Evolutionary conservation across 768 basidiomycete genomes (phyloP).

Genomic region (Leccinum imitatum): DNA sequence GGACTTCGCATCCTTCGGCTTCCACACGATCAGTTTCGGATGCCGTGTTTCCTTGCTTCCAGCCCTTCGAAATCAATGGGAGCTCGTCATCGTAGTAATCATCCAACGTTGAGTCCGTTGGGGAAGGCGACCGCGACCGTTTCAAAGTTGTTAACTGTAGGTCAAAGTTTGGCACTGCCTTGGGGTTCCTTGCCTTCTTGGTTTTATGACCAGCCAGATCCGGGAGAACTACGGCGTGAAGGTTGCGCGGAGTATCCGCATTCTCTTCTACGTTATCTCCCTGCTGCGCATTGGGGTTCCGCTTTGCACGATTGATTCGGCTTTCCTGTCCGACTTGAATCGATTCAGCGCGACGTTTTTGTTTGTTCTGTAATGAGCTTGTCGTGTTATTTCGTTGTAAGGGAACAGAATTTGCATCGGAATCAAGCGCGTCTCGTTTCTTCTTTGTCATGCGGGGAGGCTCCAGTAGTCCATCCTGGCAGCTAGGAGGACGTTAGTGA

Average conservation of each 20-base stretch:
- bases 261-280: conserved; percentile 45
- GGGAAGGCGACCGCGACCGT: conserved; percentile 23
- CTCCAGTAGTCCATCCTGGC: conserved; percentile 64
- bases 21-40: conserved; percentile 38
- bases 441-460: conserved; percentile 42
- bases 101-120: conserved; percentile 15
- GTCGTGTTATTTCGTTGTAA: conserved; percentile 1
- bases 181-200: conserved; percentile 13
- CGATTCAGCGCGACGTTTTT: background rate
- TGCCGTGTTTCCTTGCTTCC: conserved; percentile 32
- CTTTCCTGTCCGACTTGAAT: conserved; percentile 11
- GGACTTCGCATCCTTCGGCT: conserved; percentile 28
- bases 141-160: conserved; percentile 43
- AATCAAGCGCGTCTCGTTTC: conserved; percentile 21
- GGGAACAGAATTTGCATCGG: conserved; percentile 1
- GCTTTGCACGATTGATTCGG: conserved; percentile 24
- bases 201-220: conserved; percentile 38
- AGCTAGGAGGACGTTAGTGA: conserved; percentile 45
- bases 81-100: conserved; percentile 37
- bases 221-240: conserved; percentile 39
- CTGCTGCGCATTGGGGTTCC: conserved; percentile 35
- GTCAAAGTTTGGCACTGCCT: conserved; percentile 44
- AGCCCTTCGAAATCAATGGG: conserved; percentile 31
- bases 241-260: conserved; percentile 40
- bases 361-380: conserved; percentile 6